A percentile compares a stretch with the other conserved stretches of the same genome.
Evolutionary conservation across 2,329 filamentous ascomycete genomes (phyloP).

Genomic region (Fusarium nodosum): DNA sequence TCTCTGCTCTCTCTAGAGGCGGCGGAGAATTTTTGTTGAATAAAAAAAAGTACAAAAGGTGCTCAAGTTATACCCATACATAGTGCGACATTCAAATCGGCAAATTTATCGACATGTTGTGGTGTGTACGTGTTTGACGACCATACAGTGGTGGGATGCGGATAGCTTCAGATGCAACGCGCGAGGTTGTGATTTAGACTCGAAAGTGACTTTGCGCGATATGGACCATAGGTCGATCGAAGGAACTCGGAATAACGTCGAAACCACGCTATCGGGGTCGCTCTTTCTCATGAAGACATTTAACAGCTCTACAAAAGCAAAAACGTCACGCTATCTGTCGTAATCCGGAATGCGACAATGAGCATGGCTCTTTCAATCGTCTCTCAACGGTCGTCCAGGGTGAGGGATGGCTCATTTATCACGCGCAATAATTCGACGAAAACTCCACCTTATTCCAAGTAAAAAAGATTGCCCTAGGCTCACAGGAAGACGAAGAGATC

Average conservation of each 20-base stretch:
- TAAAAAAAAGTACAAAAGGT: slow-evolving; percentile 40
- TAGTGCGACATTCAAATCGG: neutral
- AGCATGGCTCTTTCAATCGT: slow-evolving; percentile 44
- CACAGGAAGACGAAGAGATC: slow-evolving; percentile 46
- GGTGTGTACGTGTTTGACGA: slow-evolving; percentile 40
- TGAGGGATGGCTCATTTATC: slow-evolving; percentile 25
- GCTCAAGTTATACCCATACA: slow-evolving; percentile 11
- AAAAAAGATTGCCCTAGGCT: slow-evolving; percentile 44
- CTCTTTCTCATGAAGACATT: slow-evolving; percentile 30
- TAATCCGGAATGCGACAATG: slow-evolving; percentile 54
- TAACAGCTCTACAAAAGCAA: slow-evolving; percentile 21
- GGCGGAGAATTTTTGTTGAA: slow-evolving; percentile 6
- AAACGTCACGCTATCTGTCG: slow-evolving; percentile 24
- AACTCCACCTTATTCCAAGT: slow-evolving; percentile 28
- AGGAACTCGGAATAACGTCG: slow-evolving; percentile 25
- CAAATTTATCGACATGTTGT: slow-evolving; percentile 21
- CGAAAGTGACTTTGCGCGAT: slow-evolving; percentile 51
- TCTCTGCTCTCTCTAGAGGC: slow-evolving; percentile 12
- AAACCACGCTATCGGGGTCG: slow-evolving; percentile 33
- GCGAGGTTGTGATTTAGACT: slow-evolving; percentile 33
- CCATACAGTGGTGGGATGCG: slow-evolving; percentile 46
- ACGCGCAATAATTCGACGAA: slow-evolving; percentile 39
- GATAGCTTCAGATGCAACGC: slow-evolving; percentile 54
- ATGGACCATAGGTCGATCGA: slow-evolving; percentile 15
- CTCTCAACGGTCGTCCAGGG: slow-evolving; percentile 36